phyloP scores from a whole-genome alignment of 2,329 filamentous ascomycete genomes.

The Penicillium freii region DNA sequence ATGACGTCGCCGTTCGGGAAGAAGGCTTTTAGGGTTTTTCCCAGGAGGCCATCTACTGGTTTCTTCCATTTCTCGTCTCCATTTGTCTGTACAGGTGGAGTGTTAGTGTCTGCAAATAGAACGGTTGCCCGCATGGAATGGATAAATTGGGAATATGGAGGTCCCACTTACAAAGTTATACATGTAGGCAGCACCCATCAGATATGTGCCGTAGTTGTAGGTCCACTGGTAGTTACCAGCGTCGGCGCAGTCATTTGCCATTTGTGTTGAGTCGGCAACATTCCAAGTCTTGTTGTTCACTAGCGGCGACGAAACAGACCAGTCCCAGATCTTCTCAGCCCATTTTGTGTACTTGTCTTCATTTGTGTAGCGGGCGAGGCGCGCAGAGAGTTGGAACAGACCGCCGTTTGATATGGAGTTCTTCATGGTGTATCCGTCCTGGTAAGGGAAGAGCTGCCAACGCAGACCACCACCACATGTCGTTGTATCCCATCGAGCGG shows the following conservation, averaged over 20 bases:
- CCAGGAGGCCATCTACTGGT: slow-evolving; percentile 56
- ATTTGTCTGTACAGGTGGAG: slow-evolving; percentile 41
- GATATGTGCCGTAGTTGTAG: slow-evolving; percentile 62
- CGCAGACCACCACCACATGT: slow-evolving; percentile 69
- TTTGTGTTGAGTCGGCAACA: slow-evolving; percentile 64
- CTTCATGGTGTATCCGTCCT: slow-evolving; percentile 79
- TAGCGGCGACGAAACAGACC: slow-evolving; percentile 56
- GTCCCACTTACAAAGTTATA: slow-evolving; percentile 57
- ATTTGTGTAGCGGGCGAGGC: slow-evolving; percentile 64
- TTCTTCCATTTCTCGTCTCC: slow-evolving; percentile 55
- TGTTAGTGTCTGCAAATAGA: neutral
- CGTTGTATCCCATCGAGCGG: slow-evolving; percentile 65
- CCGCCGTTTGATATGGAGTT: slow-evolving; percentile 77
- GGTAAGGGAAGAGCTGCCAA: slow-evolving; percentile 78
- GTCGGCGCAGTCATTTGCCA: slow-evolving; percentile 54
- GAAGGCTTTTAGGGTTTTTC: slow-evolving; percentile 48
- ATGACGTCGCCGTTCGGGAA: slow-evolving; percentile 43
- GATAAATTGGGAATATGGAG: too few species aligned
- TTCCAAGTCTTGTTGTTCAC: slow-evolving; percentile 60
- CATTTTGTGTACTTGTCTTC: slow-evolving; percentile 64
- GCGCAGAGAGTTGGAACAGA: slow-evolving; percentile 78
- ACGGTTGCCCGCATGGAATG: neutral
- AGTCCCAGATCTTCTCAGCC: slow-evolving; percentile 63
- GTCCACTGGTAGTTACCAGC: slow-evolving; percentile 65
- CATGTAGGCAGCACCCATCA: slow-evolving; percentile 64